Conservation (phyloP, 768 basidiomycete genomes). For the Russula abietina region DNA sequence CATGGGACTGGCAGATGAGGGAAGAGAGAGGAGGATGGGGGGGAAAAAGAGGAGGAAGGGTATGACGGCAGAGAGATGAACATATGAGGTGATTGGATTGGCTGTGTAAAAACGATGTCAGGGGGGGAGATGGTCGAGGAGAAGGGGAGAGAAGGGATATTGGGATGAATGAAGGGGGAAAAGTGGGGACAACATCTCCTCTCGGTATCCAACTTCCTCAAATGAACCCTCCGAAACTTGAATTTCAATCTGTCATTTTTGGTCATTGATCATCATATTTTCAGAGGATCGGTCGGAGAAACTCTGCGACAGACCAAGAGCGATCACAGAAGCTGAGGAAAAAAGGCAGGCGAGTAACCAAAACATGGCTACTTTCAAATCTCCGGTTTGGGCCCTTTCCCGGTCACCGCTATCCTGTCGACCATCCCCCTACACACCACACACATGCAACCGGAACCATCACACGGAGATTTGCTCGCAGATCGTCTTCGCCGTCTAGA, state of each 20-base stretch:
- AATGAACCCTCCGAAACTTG: constrained; percentile 5
- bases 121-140: not conserved
- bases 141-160: not conserved
- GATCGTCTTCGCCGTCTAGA: constrained; percentile 16
- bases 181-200: not conserved
- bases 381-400: constrained; percentile 10
- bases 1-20: constrained; percentile 1
- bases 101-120: constrained; percentile 20
- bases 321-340: constrained; percentile 13
- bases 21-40: not conserved
- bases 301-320: constrained; percentile 3
- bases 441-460: not conserved
- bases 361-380: constrained; percentile 18
- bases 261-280: not conserved
- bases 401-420: constrained; percentile 3
- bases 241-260: constrained; percentile 1
- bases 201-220: constrained; percentile 17
- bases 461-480: constrained; percentile 19
- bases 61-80: constrained; percentile 1
- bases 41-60: not conserved
- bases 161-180: not conserved
- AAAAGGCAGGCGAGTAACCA: constrained; percentile 13
- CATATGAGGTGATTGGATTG: constrained; percentile 18
- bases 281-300: constrained; percentile 11
- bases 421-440: not conserved